A percentile compares a stretch with the other conserved stretches of the same genome.
These are phyloP conservation scores for Aotearoamyces nothofagi DNA, from an alignment of 2,329 filamentous ascomycete genomes.

Conservation along the genomic window DNA sequence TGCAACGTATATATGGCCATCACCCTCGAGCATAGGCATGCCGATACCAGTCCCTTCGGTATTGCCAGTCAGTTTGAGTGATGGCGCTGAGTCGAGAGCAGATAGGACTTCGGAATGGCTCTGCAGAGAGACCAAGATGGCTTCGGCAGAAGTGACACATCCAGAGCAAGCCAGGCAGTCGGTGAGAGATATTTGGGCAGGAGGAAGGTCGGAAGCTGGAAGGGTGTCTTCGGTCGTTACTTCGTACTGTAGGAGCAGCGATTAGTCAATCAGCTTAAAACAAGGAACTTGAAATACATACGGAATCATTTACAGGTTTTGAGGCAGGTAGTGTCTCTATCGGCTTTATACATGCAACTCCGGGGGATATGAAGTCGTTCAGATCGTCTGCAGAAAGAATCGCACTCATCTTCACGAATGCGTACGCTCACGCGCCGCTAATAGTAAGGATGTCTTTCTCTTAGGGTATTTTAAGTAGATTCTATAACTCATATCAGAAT, in stretches of 20 bases:
- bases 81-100: constrained; percentile 56
- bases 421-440: constrained; percentile 9
- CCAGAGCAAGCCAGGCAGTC: constrained; percentile 96
- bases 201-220: constrained; percentile 37
- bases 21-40: constrained; percentile 37
- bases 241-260: no score
- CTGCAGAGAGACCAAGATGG: constrained; percentile 88
- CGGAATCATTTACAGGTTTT: constrained; percentile 29
- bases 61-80: constrained; percentile 15
- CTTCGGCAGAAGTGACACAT: constrained; percentile 93
- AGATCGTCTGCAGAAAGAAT: constrained; percentile 94
- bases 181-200: constrained; percentile 87
- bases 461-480: no score
- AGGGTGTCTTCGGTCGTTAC: constrained; percentile 76
- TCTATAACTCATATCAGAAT: no score
- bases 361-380: constrained; percentile 97
- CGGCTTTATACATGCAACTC: constrained; percentile 95
- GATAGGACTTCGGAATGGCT: constrained; percentile 83
- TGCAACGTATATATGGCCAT: constrained; percentile 71
- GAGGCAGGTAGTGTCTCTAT: constrained; percentile 74
- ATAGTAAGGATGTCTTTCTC: no score
- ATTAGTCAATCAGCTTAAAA: no score
- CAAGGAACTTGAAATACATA: constrained; percentile 18
- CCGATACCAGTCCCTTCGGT: constrained; percentile 19
- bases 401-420: constrained; percentile 59